Percentiles rank a stretch among this genome's conserved stretches.
These are phyloP conservation scores for Ophiostoma quercus DNA, from an alignment of 2,329 filamentous ascomycete genomes.

Conservation along the genomic window DNA sequence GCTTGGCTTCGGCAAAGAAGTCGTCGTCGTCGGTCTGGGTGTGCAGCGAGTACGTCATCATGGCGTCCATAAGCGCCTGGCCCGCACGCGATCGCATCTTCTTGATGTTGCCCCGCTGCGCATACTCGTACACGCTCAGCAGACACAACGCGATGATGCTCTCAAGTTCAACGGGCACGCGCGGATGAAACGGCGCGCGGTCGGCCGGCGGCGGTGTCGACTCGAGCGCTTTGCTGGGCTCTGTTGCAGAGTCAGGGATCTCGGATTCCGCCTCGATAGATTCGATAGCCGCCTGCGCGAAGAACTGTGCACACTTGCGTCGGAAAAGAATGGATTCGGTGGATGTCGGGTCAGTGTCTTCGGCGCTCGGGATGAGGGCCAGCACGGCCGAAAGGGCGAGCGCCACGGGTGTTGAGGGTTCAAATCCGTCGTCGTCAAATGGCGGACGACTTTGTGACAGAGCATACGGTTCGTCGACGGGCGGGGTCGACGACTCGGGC, in stretches of 20 bases:
- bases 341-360: slow-evolving; percentile 36
- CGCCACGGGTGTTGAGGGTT: slow-evolving; percentile 41
- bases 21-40: slow-evolving; percentile 36
- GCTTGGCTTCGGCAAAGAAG: slow-evolving; percentile 43
- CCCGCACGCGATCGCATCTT: slow-evolving; percentile 48
- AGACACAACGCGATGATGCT: slow-evolving; percentile 45
- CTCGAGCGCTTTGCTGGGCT: slow-evolving; percentile 43
- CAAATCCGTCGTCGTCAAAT: slow-evolving; percentile 33
- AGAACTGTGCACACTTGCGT: slow-evolving; percentile 45
- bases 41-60: slow-evolving; percentile 45
- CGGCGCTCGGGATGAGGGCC: slow-evolving; percentile 43
- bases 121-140: slow-evolving; percentile 49
- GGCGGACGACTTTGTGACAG: slow-evolving; percentile 37
- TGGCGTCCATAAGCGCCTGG: slow-evolving; percentile 44
- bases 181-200: slow-evolving; percentile 41
- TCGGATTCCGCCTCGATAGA: slow-evolving; percentile 47
- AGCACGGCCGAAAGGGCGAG: slow-evolving; percentile 47
- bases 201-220: slow-evolving; percentile 26
- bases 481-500: slow-evolving; percentile 33
- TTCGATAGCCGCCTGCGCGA: slow-evolving; percentile 45
- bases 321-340: slow-evolving; percentile 41
- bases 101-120: slow-evolving; percentile 48
- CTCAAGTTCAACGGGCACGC: slow-evolving; percentile 43
- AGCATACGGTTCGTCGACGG: slow-evolving; percentile 34
- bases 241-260: slow-evolving; percentile 41